A percentile compares a stretch with the other conserved stretches of the same genome.
Conservation (phyloP, 345 rosid genomes). For the Citrus cavaleriei region DNA sequence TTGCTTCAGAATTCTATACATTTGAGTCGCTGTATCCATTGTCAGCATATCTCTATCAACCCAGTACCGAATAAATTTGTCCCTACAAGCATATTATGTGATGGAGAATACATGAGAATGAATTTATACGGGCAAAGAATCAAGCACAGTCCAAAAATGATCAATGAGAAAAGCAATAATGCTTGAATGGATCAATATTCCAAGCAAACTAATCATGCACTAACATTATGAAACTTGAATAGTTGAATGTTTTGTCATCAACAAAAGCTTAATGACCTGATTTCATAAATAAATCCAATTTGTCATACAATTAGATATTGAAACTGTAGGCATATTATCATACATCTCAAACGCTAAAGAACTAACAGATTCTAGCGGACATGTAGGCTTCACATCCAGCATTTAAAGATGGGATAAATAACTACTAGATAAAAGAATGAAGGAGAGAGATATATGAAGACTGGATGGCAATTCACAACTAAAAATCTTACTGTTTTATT, state of each 20-base stretch:
- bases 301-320: too few relatives aligned
- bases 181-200: neutral
- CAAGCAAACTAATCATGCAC: neutral
- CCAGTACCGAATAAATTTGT: constrained; percentile 72
- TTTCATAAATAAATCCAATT: neutral
- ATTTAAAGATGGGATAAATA: too few relatives aligned
- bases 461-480: neutral
- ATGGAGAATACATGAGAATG: neutral
- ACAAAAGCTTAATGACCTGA: neutral
- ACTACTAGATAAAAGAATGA: too few relatives aligned
- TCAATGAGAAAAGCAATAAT: neutral
- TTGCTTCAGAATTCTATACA: constrained; percentile 66
- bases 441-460: neutral
- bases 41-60: constrained; percentile 63
- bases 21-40: constrained; percentile 62
- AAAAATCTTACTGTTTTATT: neutral
- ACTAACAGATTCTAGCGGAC: too few relatives aligned
- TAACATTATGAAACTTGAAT: neutral
- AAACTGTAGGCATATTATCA: too few relatives aligned
- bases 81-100: constrained; percentile 40
- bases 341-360: too few relatives aligned
- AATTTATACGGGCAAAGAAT: neutral
- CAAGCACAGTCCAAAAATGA: neutral
- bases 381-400: too few relatives aligned
- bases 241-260: neutral